A percentile compares a stretch with the other conserved stretches of the same genome.
These are phyloP conservation scores for Yueomyces sp. DNA, from an alignment of 805 yeast genomes.

Conservation along the genomic window DNA sequence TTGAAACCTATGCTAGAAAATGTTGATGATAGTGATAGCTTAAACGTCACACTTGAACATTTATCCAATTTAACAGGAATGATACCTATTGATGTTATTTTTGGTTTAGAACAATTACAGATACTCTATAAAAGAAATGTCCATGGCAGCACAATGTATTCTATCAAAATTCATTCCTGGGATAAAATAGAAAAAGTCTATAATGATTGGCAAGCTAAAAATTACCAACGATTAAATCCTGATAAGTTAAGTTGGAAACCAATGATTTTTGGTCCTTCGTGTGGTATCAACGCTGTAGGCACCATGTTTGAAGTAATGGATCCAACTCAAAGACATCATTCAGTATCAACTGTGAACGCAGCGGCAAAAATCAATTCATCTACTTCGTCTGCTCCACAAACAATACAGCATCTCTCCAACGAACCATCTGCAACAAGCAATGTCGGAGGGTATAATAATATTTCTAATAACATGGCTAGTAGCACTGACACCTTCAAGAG, in stretches of 20 bases:
- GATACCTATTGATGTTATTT: slow-evolving; percentile 74
- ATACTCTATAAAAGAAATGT: slow-evolving; percentile 28
- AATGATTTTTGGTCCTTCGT: slow-evolving; percentile 71
- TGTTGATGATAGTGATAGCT: background rate
- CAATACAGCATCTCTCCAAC: slow-evolving; percentile 4
- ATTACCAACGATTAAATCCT: slow-evolving; percentile 38
- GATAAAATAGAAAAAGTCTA: slow-evolving; percentile 26
- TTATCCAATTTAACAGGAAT: slow-evolving; percentile 67
- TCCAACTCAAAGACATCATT: background rate
- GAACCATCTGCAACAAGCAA: background rate
- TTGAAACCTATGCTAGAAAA: slow-evolving; percentile 3
- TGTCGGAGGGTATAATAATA: background rate
- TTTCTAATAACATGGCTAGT: background rate
- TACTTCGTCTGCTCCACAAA: slow-evolving; percentile 5
- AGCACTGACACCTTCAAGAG: slow-evolving; percentile 25
- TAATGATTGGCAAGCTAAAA: slow-evolving; percentile 39
- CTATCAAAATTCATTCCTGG: slow-evolving; percentile 36
- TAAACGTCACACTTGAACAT: slow-evolving; percentile 39
- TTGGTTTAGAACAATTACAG: slow-evolving; percentile 68
- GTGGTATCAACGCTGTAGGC: slow-evolving; percentile 52
- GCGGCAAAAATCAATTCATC: background rate
- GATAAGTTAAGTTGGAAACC: slow-evolving; percentile 64
- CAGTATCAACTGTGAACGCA: background rate
- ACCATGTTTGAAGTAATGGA: slow-evolving; percentile 16
- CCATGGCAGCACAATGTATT: slow-evolving; percentile 32